Evolutionary conservation across 2,329 filamentous ascomycete species (phyloP).

Genomic region (Penicillium psychrosexuale): DNA sequence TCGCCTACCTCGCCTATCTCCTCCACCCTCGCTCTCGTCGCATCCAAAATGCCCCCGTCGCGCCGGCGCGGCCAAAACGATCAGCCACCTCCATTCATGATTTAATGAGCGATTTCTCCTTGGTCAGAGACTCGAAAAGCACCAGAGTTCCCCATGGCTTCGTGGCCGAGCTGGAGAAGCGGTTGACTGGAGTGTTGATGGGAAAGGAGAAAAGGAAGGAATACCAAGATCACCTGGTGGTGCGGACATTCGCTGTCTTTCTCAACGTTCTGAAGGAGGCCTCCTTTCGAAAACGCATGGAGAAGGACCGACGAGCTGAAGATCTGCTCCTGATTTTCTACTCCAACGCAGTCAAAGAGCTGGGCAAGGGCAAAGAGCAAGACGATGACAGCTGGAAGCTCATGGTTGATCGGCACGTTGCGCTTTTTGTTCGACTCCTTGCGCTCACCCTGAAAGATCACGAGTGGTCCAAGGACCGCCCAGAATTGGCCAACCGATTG

Average conservation of each 20-base stretch:
- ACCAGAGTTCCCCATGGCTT: slow-evolving; percentile 69
- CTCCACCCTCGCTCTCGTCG: slow-evolving; percentile 86
- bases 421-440: slow-evolving; percentile 86
- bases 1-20: slow-evolving; percentile 88
- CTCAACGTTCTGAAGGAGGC: slow-evolving; percentile 89
- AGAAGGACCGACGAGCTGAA: slow-evolving; percentile 90
- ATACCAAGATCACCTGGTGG: slow-evolving; percentile 85
- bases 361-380: slow-evolving; percentile 70
- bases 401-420: slow-evolving; percentile 89
- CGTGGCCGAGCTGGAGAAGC: slow-evolving; percentile 68
- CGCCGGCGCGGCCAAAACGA: slow-evolving; percentile 64
- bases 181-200: slow-evolving; percentile 74
- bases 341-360: slow-evolving; percentile 86
- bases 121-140: slow-evolving; percentile 65
- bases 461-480: slow-evolving; percentile 78
- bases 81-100: slow-evolving; percentile 72
- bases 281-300: slow-evolving; percentile 83
- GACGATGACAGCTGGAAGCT: slow-evolving; percentile 88
- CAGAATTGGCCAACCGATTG: slow-evolving; percentile 76
- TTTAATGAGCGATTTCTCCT: slow-evolving; percentile 80
- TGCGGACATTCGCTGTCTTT: slow-evolving; percentile 90
- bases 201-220: slow-evolving; percentile 82
- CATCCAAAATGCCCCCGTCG: slow-evolving; percentile 73
- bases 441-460: slow-evolving; percentile 75
- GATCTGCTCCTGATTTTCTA: slow-evolving; percentile 95